These are phyloP conservation scores for Juncus effusus DNA, from an alignment of 176 grass and related monocot species.

Conservation along the genomic window DNA sequence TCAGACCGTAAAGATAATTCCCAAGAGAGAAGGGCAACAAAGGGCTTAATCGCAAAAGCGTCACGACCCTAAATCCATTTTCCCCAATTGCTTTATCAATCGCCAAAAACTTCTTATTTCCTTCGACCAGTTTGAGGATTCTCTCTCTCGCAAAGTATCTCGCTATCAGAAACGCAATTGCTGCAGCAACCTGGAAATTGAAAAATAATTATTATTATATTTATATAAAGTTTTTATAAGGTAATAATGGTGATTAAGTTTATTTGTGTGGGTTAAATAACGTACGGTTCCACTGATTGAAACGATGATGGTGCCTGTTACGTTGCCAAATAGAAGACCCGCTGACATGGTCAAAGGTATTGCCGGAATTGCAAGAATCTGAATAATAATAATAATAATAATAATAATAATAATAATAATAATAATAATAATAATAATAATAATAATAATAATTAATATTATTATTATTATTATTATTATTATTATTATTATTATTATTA, in stretches of 20 bases:
- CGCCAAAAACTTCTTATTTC: slow-evolving; percentile 96
- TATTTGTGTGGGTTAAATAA: slow-evolving; percentile 8
- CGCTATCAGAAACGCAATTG: slow-evolving; percentile 86
- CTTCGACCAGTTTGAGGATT: slow-evolving; percentile 95
- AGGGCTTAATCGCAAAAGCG: slow-evolving; percentile 89
- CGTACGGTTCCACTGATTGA: slow-evolving; percentile 95
- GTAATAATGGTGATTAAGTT: not conserved
- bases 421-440: no score
- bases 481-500: no score
- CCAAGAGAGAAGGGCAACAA: slow-evolving; percentile 93
- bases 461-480: no score
- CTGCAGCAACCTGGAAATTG: slow-evolving; percentile 70
- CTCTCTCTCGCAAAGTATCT: slow-evolving; percentile 98
- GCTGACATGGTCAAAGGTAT: slow-evolving; percentile 96
- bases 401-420: no score
- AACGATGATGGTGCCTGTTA: slow-evolving; percentile 88
- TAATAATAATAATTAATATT: no score
- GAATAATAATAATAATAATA: slow-evolving; percentile 14
- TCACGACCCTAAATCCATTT: slow-evolving; percentile 97
- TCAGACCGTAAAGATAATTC: slow-evolving; percentile 96
- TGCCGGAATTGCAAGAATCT: slow-evolving; percentile 97
- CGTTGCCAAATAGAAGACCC: slow-evolving; percentile 78
- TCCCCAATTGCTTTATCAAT: slow-evolving; percentile 99
- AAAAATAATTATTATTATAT: slow-evolving; percentile 30
- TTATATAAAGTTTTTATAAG: not conserved